Conservation (phyloP, 2,329 filamentous ascomycete genomes). For the Cercospora sesami region DNA sequence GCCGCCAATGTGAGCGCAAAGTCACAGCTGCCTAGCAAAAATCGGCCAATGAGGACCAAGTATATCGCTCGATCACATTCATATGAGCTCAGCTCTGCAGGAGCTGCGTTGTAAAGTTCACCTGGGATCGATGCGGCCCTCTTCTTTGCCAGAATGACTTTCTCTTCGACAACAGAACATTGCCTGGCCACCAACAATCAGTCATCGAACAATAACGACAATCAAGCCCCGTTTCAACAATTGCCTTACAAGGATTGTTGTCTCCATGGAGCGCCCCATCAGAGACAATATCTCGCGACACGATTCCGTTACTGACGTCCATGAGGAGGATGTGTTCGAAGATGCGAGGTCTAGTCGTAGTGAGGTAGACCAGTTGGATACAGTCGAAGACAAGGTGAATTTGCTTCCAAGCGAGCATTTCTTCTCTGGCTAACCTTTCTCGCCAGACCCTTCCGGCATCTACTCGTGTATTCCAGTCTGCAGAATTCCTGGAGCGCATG, state of each 20-base stretch:
- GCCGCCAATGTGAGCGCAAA: neutral
- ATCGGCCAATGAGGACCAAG: neutral
- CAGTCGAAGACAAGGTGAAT: neutral
- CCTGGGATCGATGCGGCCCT: neutral
- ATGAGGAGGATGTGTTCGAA: neutral
- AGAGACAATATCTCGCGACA: neutral
- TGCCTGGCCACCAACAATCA: neutral
- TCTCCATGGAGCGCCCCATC: neutral
- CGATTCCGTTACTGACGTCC: conserved; percentile 3
- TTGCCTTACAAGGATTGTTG: neutral
- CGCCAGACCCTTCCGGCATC: neutral
- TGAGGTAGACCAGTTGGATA: neutral
- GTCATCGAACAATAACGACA: neutral
- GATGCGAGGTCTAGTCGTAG: neutral
- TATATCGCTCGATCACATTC: neutral
- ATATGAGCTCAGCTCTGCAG: neutral
- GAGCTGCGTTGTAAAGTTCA: neutral
- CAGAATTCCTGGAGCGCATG: neutral
- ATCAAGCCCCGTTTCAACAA: neutral
- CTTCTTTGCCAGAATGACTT: neutral
- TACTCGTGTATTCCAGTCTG: neutral
- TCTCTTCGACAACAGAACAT: neutral
- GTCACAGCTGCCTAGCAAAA: neutral
- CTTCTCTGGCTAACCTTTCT: neutral
- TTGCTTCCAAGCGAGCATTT: neutral